Evolutionary conservation across 2,329 filamentous ascomycete species (phyloP), one percentile per base, ranked within the genome.

Genomic region (Ophiostoma perfectum): DNA sequence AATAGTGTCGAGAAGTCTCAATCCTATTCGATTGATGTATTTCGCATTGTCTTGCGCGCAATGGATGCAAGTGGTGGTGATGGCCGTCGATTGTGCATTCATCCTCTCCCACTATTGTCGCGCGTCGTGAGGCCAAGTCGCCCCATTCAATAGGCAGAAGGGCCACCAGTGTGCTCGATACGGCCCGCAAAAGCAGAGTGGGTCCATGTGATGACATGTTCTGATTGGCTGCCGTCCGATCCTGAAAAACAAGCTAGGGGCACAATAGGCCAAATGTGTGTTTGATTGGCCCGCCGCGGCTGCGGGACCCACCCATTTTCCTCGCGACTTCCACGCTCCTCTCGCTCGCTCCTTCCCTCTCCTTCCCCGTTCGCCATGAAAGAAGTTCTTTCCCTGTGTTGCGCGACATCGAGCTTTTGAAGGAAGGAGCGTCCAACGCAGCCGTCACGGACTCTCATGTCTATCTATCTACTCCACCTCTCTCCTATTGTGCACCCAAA

Each of bases 371-470:
- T 70, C 64, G 66, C n/a, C 64, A 66, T 42, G 55, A 66, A 69
- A 65, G 62, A 64, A 63, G 65, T 64, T 67, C 55, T 44, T 58
- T 64, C 65, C 41, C 63, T 64, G 66, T 60, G 66, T 63, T 66
- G 66, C 68, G 68, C 68, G 66, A 64, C 66, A 69, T 67, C 38
- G 62, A 69, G n/a, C 49, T 66, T 49, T 18, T 47, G 36, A 64
- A 66, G 68, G 68, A 67, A 69, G 66, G 68, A 67, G 62, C 68
- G 41, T 62, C 49, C 36, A 39, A 52, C 58, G 49, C 66, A 63
- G 39, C 55, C 65, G 62, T 45, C 45, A 39, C 18, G 2, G 41
- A 18, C 27, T 27, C 39, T 66, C 62, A 36, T 47, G 42, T 60
- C 42, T 44, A 38, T 66, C 38, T n/a, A 18, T 38, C 5, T 14